Percentiles rank a stretch among this genome's conserved stretches.
phyloP scores from a whole-genome alignment of 306 rosid species.

The Phaseolus lunatus region DNA sequence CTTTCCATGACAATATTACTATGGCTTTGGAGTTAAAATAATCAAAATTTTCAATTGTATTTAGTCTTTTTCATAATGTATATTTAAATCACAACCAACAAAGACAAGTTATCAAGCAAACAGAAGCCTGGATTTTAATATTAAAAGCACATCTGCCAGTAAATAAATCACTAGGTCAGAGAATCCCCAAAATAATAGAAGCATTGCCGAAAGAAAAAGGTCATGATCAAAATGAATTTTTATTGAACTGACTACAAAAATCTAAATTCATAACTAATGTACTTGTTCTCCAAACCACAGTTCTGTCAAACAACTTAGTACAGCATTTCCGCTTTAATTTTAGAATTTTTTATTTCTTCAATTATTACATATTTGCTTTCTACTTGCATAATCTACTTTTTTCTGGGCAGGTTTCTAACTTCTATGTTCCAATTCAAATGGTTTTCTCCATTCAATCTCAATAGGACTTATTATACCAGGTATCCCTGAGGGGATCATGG shows the following conservation, averaged over 20 bases:
- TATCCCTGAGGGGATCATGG: too few species aligned
- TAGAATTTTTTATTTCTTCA: neutral
- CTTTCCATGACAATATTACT: slow-evolving; percentile 1
- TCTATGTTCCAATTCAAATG: neutral
- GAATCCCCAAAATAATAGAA: slow-evolving; percentile 51
- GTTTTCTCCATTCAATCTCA: neutral
- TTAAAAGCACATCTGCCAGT: slow-evolving; percentile 47
- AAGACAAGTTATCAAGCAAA: slow-evolving; percentile 40
- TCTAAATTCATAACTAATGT: neutral
- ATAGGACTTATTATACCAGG: too few species aligned
- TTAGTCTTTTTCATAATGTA: neutral
- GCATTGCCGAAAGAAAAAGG: slow-evolving; percentile 32
- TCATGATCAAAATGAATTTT: slow-evolving; percentile 11
- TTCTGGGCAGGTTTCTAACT: neutral
- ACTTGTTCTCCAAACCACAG: neutral
- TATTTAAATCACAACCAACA: slow-evolving; percentile 28
- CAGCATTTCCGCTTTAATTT: neutral
- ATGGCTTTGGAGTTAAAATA: slow-evolving; percentile 18
- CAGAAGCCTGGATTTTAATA: slow-evolving; percentile 46
- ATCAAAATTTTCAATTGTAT: slow-evolving; percentile 9
- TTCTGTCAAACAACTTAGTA: neutral
- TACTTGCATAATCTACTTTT: neutral
- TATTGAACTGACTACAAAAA: neutral
- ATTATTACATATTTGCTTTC: neutral
- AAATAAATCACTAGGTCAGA: slow-evolving; percentile 50